Base-by-base conservation (phyloP, 805 yeast species). In the Candida hungchunana region DNA sequence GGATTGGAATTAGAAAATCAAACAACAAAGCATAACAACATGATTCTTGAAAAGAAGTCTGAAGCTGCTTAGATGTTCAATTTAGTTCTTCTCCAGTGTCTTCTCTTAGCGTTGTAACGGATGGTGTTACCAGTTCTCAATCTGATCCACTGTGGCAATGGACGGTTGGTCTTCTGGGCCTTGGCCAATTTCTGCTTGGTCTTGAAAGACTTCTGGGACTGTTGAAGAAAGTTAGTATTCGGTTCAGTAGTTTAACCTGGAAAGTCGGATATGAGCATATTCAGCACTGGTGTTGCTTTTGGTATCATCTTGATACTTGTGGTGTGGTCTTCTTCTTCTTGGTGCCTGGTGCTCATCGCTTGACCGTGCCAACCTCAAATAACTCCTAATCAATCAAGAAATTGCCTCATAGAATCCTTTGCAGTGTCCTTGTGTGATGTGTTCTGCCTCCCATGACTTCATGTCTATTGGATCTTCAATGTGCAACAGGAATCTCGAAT, bases 61-160 rank as follows among this genome's bases (percentile, higher is more conserved):
- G 22, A 35, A 34, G 18, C 29, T 31, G 42, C 67, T 85, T 89
- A 90, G 80, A 90, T 71, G 81, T 80, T 78, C 75, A 90, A 80
- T 95, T 90, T 90, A 66, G 97, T 90, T 84, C 97, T 86, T 85
- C 96, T 90, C 98, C 98, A 90, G 93, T 93, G 95, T 82, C 97
- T 84, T 86, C 97, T 88, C 88, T 93, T 93, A 69, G 96, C 94
- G 77, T 90, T 90, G 85, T 87, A 87, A 81, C 95, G 87, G 79
- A 93, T 83, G 64, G 80, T 89, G 95, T 87, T 90, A 73, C 75
- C 81, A 69, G 97, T 87, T 84, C 88, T 90, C 73, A 89, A 79
- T 78, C 97, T 87, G 84, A 90, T 76, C 96, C 97, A 90, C 77
- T 89, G 96, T 64, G 98, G 98, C 71, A 90, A 83, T 69, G 96